Evolutionary conservation across 2,329 filamentous ascomycete species (phyloP), one percentile per base, ranked within the genome.

Genomic region (Cladosporium oxysporum): DNA sequence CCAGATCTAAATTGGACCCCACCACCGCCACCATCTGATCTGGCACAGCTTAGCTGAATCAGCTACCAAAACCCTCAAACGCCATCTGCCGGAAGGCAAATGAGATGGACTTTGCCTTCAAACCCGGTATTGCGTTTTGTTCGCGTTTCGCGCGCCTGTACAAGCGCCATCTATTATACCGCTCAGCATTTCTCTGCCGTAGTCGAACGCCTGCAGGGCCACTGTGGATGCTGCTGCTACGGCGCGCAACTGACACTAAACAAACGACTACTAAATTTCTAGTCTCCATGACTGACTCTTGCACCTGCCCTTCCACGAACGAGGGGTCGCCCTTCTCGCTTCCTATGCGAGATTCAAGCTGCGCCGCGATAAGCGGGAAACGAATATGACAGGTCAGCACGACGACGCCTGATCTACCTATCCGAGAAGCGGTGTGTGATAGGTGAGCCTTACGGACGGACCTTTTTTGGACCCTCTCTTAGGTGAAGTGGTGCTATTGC

Each of bases 391-490:
- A 47, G n/a, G 41, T 21, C 12, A 10, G 18, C 37, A n/a, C 18
- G 7, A 21, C 28, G 18, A 55, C 29, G 28, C 52, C 31, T 53
- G 26, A 53, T 53, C 50, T 53, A 28, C 29, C 52, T 33, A 55
- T 10, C 33, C 4, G 52, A 29, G 52, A 55, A 47, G 52, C 52
- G 29, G 52, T 55, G 52, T 55, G 26, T 47, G 52, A 55, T 55
- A 33, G 29, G 28, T 31, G 28, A 55, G 52, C 52, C 52, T 55
- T 33, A 55, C 33, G 52, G 18, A 47, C 41, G 10, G 41, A 47
- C 41, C 41, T 21, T 47, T 47, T n/a, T 23, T 47, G n/a, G 41
- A 55, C 52, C 16, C 52, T 33, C 5, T 53, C 35, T 41, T n/a
- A n/a, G 26, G 16, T 29, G 7, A 18, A 31, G 18, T n/a, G 18